Percentiles rank a stretch among this genome's conserved stretches.
Conservation (phyloP, 345 rosid species). For the Gossypium ekmanianum region DNA sequence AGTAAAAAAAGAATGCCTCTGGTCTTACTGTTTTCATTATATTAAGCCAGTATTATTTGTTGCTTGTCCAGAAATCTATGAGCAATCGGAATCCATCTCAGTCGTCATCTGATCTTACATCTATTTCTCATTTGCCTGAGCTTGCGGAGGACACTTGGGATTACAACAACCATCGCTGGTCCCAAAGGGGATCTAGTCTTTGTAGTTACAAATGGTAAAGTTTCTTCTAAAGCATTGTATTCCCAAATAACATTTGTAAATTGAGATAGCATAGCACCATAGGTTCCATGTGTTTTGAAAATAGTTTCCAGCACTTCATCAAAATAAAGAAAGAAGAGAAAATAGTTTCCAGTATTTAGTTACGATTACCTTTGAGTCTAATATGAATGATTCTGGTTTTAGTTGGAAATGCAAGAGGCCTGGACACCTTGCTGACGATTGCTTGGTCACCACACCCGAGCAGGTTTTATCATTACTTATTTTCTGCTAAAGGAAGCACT, state of each 20-base stretch:
- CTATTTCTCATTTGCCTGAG: slow-evolving; percentile 24
- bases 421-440: slow-evolving; percentile 73
- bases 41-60: not conserved
- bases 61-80: slow-evolving; percentile 32
- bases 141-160: slow-evolving; percentile 50
- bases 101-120: slow-evolving; percentile 23
- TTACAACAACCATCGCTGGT: slow-evolving; percentile 44
- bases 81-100: slow-evolving; percentile 20
- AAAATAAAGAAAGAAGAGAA: not conserved
- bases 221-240: not conserved
- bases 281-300: not conserved
- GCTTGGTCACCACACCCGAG: slow-evolving; percentile 35
- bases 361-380: not conserved
- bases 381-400: slow-evolving; percentile 13
- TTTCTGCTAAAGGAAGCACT: slow-evolving; percentile 10
- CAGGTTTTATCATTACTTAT: slow-evolving; percentile 31
- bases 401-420: slow-evolving; percentile 70
- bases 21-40: slow-evolving; percentile 4
- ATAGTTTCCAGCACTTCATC: not conserved
- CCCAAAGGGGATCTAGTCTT: slow-evolving; percentile 51
- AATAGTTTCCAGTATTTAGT: not conserved
- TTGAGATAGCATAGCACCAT: not conserved
- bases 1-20: not conserved
- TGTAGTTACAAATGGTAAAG: slow-evolving; percentile 59
- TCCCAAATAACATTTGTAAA: slow-evolving; percentile 1